Percentiles rank a stretch among this genome's conserved stretches.
Evolutionary conservation across 1,284 basidiomycete genomes (phyloP).

Genomic region (Tetrapyrgos nigripes): DNA sequence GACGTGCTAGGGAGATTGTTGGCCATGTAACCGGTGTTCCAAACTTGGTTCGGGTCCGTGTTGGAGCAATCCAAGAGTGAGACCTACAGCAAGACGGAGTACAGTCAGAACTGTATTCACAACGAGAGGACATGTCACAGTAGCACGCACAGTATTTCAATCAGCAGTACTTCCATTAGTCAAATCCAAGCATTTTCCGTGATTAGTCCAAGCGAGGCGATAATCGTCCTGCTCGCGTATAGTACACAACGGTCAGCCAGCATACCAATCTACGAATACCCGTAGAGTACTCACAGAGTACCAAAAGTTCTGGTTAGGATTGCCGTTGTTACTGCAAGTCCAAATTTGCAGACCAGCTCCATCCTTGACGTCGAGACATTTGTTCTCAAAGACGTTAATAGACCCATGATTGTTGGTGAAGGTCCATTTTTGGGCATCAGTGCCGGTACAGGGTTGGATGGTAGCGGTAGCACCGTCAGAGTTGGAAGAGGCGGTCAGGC

Average conservation of each 20-base stretch:
- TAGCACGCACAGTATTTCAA: constrained; percentile 26
- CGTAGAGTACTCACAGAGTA: constrained; percentile 22
- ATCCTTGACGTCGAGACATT: constrained; percentile 38
- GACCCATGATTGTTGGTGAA: constrained; percentile 21
- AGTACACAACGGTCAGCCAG: not conserved
- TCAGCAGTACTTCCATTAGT: constrained; percentile 28
- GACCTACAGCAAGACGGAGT: constrained; percentile 3
- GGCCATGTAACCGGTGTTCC: constrained; percentile 33
- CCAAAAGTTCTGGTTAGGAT: constrained; percentile 31
- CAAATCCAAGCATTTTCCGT: constrained; percentile 37
- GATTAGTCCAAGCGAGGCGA: constrained; percentile 32
- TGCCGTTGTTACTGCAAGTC: constrained; percentile 27
- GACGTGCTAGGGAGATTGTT: constrained; percentile 30
- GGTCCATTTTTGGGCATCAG: constrained; percentile 30
- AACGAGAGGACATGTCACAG: not conserved
- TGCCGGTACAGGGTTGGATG: constrained; percentile 34
- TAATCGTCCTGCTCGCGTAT: constrained; percentile 26
- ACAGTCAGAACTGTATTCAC: not conserved
- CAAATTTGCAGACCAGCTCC: constrained; percentile 38
- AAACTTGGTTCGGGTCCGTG: constrained; percentile 33
- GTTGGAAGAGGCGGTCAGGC: constrained; percentile 35
- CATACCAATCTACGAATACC: not conserved
- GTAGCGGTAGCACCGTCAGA: constrained; percentile 34
- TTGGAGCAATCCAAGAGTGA: constrained; percentile 18
- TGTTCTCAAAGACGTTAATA: constrained; percentile 32